Conservation (phyloP, 495 filamentous ascomycete species). For the Hyaloscypha hepaticicola region DNA sequence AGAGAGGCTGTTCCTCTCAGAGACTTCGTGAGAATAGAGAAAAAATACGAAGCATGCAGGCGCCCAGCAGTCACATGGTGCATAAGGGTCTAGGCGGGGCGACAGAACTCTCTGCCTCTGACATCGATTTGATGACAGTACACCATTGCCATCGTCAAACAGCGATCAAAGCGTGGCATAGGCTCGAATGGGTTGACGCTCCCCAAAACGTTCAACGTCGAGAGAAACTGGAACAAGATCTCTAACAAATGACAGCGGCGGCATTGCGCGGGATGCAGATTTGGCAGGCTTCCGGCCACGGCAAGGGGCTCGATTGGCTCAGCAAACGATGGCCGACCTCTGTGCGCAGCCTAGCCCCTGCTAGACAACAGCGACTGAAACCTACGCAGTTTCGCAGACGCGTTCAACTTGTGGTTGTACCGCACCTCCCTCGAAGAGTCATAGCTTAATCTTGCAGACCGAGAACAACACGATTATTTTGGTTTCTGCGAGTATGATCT, state of each 20-base stretch:
- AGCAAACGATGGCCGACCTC: not conserved
- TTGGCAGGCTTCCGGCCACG: constrained; percentile 17
- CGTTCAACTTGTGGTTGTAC: not conserved
- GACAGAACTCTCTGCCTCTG: constrained; percentile 3
- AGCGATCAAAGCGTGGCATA: constrained; percentile 15
- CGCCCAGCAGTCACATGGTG: not conserved
- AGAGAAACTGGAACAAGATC: constrained; percentile 32
- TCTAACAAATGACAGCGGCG: constrained; percentile 36
- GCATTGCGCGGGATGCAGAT: constrained; percentile 25
- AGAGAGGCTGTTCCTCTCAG: constrained; percentile 27
- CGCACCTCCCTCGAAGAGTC: not conserved
- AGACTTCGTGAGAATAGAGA: constrained; percentile 28
- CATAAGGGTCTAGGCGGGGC: not conserved
- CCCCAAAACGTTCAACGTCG: constrained; percentile 14
- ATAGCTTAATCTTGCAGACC: not conserved
- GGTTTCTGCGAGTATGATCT: constrained; percentile 2
- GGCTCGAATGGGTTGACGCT: constrained; percentile 24
- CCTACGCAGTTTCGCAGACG: not conserved
- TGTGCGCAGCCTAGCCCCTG: not conserved
- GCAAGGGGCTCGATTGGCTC: constrained; percentile 18
- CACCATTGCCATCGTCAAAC: constrained; percentile 20
- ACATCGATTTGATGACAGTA: not conserved
- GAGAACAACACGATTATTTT: not conserved
- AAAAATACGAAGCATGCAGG: constrained; percentile 10
- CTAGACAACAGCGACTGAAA: not conserved